Evolutionary conservation across 1,284 basidiomycete species (phyloP).

Genomic region (Austroboletus rostrupii): DNA sequence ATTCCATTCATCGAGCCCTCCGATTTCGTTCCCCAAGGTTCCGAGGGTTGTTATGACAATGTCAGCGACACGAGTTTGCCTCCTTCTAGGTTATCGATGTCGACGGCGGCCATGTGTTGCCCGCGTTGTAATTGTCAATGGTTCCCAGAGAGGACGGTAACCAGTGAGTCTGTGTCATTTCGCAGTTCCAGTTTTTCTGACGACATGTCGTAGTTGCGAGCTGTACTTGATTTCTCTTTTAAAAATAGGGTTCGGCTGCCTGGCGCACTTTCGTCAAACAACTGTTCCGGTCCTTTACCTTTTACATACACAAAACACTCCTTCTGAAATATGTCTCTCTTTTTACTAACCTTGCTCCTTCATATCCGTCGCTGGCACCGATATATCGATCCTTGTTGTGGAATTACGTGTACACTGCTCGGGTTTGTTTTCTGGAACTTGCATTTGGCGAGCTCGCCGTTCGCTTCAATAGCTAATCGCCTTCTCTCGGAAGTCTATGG

Average conservation of each 20-base stretch:
- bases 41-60: constrained; percentile 2
- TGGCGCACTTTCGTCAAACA: background rate
- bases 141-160: constrained; percentile 31
- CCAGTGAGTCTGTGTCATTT: constrained; percentile 7
- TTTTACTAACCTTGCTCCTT: constrained; percentile 5
- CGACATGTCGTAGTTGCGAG: constrained; percentile 1
- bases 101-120: constrained; percentile 21
- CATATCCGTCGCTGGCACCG: constrained; percentile 9
- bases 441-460: too few relatives aligned
- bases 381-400: constrained; percentile 28
- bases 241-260: constrained; percentile 9
- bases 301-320: constrained; percentile 4
- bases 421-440: too few relatives aligned
- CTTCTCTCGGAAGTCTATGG: too few relatives aligned
- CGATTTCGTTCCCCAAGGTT: constrained; percentile 13
- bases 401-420: constrained; percentile 32
- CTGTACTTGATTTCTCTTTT: background rate
- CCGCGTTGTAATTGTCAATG: constrained; percentile 28
- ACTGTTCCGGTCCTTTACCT: constrained; percentile 20
- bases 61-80: constrained; percentile 10
- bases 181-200: constrained; percentile 1
- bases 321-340: constrained; percentile 10
- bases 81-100: constrained; percentile 25
- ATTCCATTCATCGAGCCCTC: constrained; percentile 19
- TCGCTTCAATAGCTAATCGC: too few relatives aligned